Evolutionary conservation across 2,329 filamentous ascomycete species (phyloP), one percentile per base, ranked within the genome.

Genomic region (Verticillium zaregamsianum): DNA sequence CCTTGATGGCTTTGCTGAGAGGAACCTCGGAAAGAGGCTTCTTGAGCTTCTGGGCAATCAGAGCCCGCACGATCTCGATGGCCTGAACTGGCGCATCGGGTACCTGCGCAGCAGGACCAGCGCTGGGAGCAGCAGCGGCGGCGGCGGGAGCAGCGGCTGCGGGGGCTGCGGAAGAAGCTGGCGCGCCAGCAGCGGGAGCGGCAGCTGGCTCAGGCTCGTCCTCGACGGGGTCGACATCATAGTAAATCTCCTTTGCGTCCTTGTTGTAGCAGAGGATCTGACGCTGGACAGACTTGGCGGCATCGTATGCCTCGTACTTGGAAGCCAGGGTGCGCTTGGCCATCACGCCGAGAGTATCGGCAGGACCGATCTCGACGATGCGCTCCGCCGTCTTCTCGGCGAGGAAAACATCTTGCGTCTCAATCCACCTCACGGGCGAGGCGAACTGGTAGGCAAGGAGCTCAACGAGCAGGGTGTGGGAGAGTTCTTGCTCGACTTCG

Each of bases 211-310:
- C 90, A 56, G 90, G 85, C 77, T 98, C 95, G 62, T 99, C 95
- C 72, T 96, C 92, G 33, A 96, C 82, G 0, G 95, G 95, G 72
- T 99, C 95, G 55, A 96, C 93, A 74, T 97, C 94, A 78, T 99
- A 99, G 83, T 99, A 99, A 67, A 99, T 99, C 77, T 99, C 95
- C 77, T 97, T 98, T 61, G 93, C 91, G 73, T 99, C 95, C 79
- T 99, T 99, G 84, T 97, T 98, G 83, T 98, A 99, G 83, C 95
- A 98, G 62, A 99, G 86, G 74, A 99, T 97, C 77, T 98, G 94
- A 75, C 95, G 88, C 80, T 97, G 93, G 54, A 98, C 90, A 8
- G 94, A 97, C 72, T 94, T 94, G 65, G 95, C 95, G 61, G 95
- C 95, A 79, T 99, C 95, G 79, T 97, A 97, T 66, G 94, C 93